These are phyloP conservation scores for Colletotrichum gloeosporioides DNA, from an alignment of 2,329 filamentous ascomycete genomes.

Conservation along the genomic window DNA sequence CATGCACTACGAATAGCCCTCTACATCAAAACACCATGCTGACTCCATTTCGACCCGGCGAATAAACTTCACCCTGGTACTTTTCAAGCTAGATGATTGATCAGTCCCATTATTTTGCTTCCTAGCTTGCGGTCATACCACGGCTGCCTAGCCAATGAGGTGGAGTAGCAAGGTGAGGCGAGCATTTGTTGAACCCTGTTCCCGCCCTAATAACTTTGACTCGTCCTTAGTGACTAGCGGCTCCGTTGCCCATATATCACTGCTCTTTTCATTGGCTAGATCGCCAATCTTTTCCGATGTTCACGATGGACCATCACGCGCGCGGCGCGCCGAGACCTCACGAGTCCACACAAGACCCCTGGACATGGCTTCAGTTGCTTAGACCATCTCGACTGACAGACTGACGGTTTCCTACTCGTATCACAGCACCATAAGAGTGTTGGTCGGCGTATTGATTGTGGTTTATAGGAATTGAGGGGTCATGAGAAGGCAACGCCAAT, in stretches of 20 bases:
- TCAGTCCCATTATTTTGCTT: neutral
- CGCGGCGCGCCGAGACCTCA: neutral
- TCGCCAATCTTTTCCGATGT: neutral
- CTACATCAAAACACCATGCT: neutral
- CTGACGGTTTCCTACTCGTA: neutral
- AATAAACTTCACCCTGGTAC: neutral
- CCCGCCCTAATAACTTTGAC: neutral
- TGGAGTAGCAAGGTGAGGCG: neutral
- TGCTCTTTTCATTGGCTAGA: neutral
- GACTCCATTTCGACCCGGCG: neutral
- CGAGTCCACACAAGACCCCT: neutral
- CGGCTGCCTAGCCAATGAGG: neutral
- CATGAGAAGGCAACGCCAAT: neutral
- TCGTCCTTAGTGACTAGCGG: neutral
- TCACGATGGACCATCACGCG: neutral
- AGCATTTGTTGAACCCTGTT: neutral
- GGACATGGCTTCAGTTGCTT: neutral
- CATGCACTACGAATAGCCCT: neutral
- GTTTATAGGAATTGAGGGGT: neutral
- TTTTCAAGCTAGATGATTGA: neutral
- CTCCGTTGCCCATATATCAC: neutral
- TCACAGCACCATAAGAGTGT: neutral
- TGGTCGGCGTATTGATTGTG: neutral
- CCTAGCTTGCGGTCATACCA: neutral
- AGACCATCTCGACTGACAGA: neutral